Evolutionary conservation across 2,329 filamentous ascomycete species (phyloP), one percentile per base, ranked within the genome.

Genomic region (Cercospora sesami): DNA sequence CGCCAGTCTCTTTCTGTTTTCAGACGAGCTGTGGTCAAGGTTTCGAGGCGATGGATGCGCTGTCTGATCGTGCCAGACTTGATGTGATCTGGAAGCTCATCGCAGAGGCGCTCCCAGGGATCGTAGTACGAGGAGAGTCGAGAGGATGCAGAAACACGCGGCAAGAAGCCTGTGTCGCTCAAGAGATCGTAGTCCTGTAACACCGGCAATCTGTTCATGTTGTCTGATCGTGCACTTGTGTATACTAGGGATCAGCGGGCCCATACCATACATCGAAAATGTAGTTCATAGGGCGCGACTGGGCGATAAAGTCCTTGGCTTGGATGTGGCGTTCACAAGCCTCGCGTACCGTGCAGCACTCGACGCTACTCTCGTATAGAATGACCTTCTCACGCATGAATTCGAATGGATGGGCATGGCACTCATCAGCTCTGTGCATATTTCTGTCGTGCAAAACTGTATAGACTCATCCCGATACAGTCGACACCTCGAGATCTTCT

Each of bases 401-500:
- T 1, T 28, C 23, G 26, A 55, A 3, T 6, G 2, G 14, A 4
- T n/a, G 8, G 48, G 48, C 2, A 55, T 28, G 14, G 23, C 48
- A 28, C 26, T 55, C 23, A 26, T 55, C 48, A 16, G 21, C 23
- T 55, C 14, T 55, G 23, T 3, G 5, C 48, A 26, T 16, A 30
- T 14, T 26, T 60, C 31, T 51, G 60, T 62, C 42, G 12, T 30
- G 30, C 14, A 53, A 14, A 6, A 30, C 16, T 8, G 7, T 39
- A 14, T 23, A 12, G 1, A 42, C 23, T 33, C 60, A 79, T 57
- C 73, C 78, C 63, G 69, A 77, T 23, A 79, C 74, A 3, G 78
- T 80, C 10, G 75, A 73, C 5, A 73, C 72, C 31, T 67, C 66
- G 6, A 78, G 64, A 62, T 79, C 72, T 30, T 77, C 77, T 57